These are phyloP conservation scores for Hibiscus mutabilis DNA, from an alignment of 345 rosid genomes.

Conservation along the genomic window DNA sequence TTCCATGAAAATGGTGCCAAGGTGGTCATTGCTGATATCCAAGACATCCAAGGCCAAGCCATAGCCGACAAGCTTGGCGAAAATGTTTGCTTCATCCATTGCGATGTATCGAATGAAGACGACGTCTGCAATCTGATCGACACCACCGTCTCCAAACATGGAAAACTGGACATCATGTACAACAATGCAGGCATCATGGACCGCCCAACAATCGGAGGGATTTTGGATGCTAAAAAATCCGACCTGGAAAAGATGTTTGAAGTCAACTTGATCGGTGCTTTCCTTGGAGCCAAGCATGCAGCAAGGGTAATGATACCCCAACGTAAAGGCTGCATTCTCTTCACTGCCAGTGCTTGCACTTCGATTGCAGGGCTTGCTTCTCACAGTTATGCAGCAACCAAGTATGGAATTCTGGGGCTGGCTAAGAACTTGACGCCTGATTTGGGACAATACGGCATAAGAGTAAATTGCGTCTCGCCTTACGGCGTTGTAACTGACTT, in stretches of 20 bases:
- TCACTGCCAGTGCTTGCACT: constrained; percentile 33
- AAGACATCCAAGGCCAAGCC: constrained; percentile 24
- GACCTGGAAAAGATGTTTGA: constrained; percentile 26
- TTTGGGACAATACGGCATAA: constrained; percentile 30
- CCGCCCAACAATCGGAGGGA: constrained; percentile 3
- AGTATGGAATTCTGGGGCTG: constrained; percentile 27
- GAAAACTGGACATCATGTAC: constrained; percentile 41
- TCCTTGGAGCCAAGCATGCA: constrained; percentile 41
- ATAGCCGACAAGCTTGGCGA: constrained; percentile 21
- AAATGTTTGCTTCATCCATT: constrained; percentile 25
- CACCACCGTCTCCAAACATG: constrained; percentile 23
- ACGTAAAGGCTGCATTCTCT: constrained; percentile 28
- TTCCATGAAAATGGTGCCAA: constrained; percentile 35
- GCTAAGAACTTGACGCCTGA: constrained; percentile 31
- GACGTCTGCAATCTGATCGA: constrained; percentile 27
- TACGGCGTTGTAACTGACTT: constrained; percentile 7
- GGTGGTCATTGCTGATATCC: constrained; percentile 37
- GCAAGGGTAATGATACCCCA: constrained; percentile 30
- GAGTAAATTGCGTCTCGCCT: constrained; percentile 41
- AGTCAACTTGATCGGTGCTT: constrained; percentile 30
- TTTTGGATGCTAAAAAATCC: constrained; percentile 20
- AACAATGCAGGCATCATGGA: constrained; percentile 33
- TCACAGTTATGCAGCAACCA: constrained; percentile 19
- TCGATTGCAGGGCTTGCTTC: constrained; percentile 23
- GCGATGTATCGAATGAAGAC: constrained; percentile 34